Evolutionary conservation across 345 rosid species (phyloP).

Genomic region (Lenwebbia sp.): DNA sequence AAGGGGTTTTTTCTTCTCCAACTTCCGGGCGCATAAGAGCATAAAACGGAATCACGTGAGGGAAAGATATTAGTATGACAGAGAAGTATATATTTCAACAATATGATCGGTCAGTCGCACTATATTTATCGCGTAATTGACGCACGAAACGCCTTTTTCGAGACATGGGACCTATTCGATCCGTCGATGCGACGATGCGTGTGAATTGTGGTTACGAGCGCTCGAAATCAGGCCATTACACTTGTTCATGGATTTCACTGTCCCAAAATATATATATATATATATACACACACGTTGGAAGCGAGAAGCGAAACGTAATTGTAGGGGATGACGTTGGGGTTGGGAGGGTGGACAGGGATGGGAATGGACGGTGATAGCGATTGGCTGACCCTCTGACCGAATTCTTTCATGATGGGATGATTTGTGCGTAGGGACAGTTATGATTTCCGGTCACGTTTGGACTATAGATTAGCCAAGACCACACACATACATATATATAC

Average conservation of each 20-base stretch:
- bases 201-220: background rate
- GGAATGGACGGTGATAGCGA: background rate
- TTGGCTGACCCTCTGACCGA: background rate
- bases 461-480: background rate
- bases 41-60: background rate
- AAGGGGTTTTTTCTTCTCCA: background rate
- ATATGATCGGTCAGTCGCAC: fast-evolving
- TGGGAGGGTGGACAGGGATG: background rate
- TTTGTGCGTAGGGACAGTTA: background rate
- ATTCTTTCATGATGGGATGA: no score
- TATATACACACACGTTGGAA: no score
- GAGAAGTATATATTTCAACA: background rate
- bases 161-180: background rate
- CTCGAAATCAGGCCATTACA: fast-evolving
- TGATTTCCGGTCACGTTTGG: background rate
- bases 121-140: fast-evolving
- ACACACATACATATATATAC: no score
- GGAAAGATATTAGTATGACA: background rate
- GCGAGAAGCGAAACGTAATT: no score
- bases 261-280: no score
- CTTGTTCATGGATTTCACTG: background rate
- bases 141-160: background rate
- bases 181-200: background rate
- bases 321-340: background rate
- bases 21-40: fast-evolving